Percentiles rank a stretch among this genome's conserved stretches.
phyloP scores from a whole-genome alignment of 2,329 filamentous ascomycete species.

The Neophaeococcomyces aloes region DNA sequence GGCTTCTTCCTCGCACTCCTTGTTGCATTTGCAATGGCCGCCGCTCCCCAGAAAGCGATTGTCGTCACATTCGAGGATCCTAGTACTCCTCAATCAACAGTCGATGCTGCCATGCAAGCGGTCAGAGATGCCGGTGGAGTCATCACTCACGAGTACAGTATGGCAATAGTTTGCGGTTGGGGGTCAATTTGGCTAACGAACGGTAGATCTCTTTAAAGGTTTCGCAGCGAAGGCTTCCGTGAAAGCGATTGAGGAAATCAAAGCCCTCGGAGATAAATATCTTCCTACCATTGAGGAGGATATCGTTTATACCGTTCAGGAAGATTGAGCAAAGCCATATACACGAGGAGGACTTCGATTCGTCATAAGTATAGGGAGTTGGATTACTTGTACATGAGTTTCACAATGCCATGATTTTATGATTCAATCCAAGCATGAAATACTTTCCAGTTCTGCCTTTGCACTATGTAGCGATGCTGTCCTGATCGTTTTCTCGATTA shows the following conservation, averaged over 20 bases:
- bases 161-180: constrained; percentile 24
- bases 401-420: no score
- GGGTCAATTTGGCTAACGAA: constrained; percentile 25
- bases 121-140: constrained; percentile 60
- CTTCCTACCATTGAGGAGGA: constrained; percentile 67
- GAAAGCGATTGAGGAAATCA: constrained; percentile 57
- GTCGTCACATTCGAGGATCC: constrained; percentile 62
- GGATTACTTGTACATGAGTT: no score
- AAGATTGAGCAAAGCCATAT: background rate
- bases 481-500: no score
- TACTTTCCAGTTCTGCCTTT: no score
- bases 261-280: constrained; percentile 51
- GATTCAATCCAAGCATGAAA: no score
- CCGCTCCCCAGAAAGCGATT: constrained; percentile 53
- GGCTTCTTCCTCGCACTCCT: constrained; percentile 49
- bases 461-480: no score
- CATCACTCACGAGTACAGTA: constrained; percentile 75
- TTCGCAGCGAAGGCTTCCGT: constrained; percentile 66
- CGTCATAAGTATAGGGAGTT: no score
- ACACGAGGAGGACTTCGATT: background rate
- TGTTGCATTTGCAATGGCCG: constrained; percentile 51
- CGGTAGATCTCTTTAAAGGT: constrained; percentile 46
- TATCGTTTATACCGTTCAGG: constrained; percentile 45
- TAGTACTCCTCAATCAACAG: constrained; percentile 53
- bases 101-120: constrained; percentile 60